These are phyloP conservation scores for Wakefieldia striispora DNA, from an alignment of 768 basidiomycete species.

Conservation along the genomic window DNA sequence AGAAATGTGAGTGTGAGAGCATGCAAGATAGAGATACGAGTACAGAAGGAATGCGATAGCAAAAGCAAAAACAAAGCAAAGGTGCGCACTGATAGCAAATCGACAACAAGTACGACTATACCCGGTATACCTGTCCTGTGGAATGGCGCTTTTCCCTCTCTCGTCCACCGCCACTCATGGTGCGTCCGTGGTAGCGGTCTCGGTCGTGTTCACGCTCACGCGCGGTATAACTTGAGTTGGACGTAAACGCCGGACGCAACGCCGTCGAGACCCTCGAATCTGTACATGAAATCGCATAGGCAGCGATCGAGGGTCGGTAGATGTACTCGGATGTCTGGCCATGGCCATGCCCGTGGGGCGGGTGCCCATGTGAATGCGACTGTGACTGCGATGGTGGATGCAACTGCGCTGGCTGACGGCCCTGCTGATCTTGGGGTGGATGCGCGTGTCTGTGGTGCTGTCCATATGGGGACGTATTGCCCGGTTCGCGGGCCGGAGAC, in stretches of 20 bases:
- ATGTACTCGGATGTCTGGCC: conserved; percentile 21
- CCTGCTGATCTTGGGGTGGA: conserved; percentile 17
- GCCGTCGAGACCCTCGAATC: conserved; percentile 35
- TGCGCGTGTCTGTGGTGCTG: conserved; percentile 18
- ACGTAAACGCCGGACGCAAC: conserved; percentile 32
- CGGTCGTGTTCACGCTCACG: conserved; percentile 22
- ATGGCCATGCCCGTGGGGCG: conserved; percentile 4
- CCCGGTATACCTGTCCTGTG: too few relatives aligned
- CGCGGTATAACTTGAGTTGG: conserved; percentile 13
- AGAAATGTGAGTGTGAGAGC: too few relatives aligned
- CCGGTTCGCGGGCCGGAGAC: conserved; percentile 21
- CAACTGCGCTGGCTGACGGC: conserved; percentile 3
- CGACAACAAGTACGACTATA: too few relatives aligned
- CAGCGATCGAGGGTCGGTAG: conserved; percentile 30
- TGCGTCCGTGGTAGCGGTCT: conserved; percentile 16
- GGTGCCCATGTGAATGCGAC: background rate
- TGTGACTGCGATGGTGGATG: background rate
- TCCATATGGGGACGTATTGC: conserved; percentile 2
- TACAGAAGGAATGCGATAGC: too few relatives aligned
- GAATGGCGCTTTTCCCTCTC: conserved; percentile 18
- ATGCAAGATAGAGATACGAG: too few relatives aligned
- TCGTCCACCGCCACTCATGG: conserved; percentile 2
- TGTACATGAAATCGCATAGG: conserved; percentile 32
- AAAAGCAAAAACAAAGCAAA: too few relatives aligned
- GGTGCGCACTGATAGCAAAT: too few relatives aligned